Conservation (phyloP, 257 asterid genomes). For the Solanum pimpinellifolium region DNA sequence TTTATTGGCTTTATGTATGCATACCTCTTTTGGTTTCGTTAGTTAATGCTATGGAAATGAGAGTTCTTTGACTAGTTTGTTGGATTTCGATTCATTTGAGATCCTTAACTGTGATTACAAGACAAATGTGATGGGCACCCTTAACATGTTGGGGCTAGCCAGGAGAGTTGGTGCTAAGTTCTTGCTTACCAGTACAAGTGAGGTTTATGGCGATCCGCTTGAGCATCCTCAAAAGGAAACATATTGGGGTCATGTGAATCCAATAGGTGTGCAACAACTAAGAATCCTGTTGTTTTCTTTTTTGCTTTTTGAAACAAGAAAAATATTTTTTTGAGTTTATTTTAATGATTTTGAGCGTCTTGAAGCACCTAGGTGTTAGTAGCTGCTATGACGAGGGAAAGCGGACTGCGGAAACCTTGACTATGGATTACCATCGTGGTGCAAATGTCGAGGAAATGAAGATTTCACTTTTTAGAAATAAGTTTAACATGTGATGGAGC, state of each 20-base stretch:
- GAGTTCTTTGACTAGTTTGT: neutral
- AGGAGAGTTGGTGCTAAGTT: constrained; percentile 86
- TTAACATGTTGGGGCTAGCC: constrained; percentile 96
- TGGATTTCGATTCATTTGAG: constrained; percentile 10
- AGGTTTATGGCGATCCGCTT: constrained; percentile 96
- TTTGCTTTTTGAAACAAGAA: neutral
- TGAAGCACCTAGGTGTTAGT: constrained; percentile 48
- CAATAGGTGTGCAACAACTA: constrained; percentile 47
- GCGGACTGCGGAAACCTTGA: constrained; percentile 81
- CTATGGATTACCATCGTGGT: constrained; percentile 98
- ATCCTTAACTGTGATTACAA: constrained; percentile 67
- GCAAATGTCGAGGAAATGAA: constrained; percentile 67
- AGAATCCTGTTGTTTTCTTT: neutral
- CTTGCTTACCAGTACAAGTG: constrained; percentile 92
- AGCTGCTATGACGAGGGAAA: constrained; percentile 98
- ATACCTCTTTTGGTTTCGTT: neutral
- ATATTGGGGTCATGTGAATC: constrained; percentile 96
- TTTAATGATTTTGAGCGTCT: neutral
- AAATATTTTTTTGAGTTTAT: neutral
- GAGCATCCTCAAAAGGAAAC: constrained; percentile 99
- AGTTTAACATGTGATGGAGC: neutral
- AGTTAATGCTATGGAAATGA: neutral
- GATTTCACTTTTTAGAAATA: neutral
- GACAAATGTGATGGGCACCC: constrained; percentile 98
- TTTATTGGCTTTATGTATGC: neutral